phyloP scores from a whole-genome alignment of 2,329 filamentous ascomycete genomes.

The Metarhizium anisopliae region DNA sequence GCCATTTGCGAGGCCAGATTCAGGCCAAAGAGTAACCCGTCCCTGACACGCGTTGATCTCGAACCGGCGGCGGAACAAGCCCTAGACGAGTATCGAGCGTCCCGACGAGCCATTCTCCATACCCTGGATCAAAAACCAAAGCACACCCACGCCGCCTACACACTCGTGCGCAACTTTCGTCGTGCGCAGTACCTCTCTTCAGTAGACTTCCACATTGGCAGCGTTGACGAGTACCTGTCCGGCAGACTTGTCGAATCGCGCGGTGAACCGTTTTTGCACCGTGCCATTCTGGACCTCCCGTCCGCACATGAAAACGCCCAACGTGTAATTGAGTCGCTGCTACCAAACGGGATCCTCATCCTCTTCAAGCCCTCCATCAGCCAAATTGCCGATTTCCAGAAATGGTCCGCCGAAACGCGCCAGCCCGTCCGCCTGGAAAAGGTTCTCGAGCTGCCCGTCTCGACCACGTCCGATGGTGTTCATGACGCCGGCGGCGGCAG shows the following conservation, averaged over 20 bases:
- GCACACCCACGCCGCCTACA: constrained; percentile 56
- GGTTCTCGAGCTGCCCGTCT: constrained; percentile 47
- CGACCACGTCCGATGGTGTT: constrained; percentile 29
- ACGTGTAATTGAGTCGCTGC: constrained; percentile 47
- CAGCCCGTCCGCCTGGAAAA: constrained; percentile 48
- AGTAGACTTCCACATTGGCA: constrained; percentile 65
- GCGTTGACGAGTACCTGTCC: constrained; percentile 54
- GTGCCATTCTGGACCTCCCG: constrained; percentile 68
- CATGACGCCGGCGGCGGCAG: constrained; percentile 42
- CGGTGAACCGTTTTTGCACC: constrained; percentile 54
- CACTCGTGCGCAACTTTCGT: constrained; percentile 57
- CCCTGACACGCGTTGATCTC: constrained; percentile 17
- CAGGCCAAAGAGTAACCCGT: constrained; percentile 8
- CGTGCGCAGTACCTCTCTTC: constrained; percentile 60
- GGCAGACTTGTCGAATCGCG: constrained; percentile 34
- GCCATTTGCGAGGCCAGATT: constrained; percentile 17
- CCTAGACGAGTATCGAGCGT: constrained; percentile 35
- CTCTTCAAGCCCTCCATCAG: constrained; percentile 73
- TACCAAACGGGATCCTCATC: constrained; percentile 54
- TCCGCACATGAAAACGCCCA: constrained; percentile 40
- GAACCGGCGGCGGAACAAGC: constrained; percentile 19
- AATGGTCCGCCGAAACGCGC: constrained; percentile 37
- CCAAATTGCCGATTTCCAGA: constrained; percentile 57
- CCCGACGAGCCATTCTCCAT: constrained; percentile 62
- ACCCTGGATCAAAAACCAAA: constrained; percentile 58